Conservation (phyloP, 176 grass and related monocot genomes). For the Tillandsia leiboldiana region DNA sequence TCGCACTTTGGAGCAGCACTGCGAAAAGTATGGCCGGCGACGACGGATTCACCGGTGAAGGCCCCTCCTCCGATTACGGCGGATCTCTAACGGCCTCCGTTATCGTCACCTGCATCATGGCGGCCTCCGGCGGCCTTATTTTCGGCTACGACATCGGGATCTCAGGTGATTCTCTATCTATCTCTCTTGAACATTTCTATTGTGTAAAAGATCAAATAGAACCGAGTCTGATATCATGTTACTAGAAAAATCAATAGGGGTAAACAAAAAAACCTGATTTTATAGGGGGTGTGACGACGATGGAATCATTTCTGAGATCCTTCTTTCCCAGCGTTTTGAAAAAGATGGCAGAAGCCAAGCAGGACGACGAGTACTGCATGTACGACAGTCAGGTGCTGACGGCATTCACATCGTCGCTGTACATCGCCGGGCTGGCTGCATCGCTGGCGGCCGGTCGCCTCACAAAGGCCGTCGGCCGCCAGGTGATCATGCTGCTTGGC, state of each 20-base stretch:
- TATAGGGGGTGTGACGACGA: slow-evolving; percentile 49
- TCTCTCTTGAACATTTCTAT: neutral
- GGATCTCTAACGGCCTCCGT: slow-evolving; percentile 47
- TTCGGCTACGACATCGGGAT: slow-evolving; percentile 91
- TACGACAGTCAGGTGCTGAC: slow-evolving; percentile 73
- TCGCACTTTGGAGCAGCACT: neutral
- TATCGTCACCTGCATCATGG: slow-evolving; percentile 61
- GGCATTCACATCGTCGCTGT: slow-evolving; percentile 75
- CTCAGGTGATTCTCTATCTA: slow-evolving; percentile 33
- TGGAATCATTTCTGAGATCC: slow-evolving; percentile 50
- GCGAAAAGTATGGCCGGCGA: slow-evolving; percentile 34
- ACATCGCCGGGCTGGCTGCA: slow-evolving; percentile 52
- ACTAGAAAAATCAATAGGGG: too few relatives aligned
- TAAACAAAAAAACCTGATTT: neutral
- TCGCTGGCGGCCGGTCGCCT: slow-evolving; percentile 51
- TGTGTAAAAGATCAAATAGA: neutral
- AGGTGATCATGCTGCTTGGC: slow-evolving; percentile 55
- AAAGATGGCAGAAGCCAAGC: slow-evolving; percentile 28
- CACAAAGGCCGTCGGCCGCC: slow-evolving; percentile 46
- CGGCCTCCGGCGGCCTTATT: slow-evolving; percentile 79
- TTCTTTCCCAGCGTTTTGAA: slow-evolving; percentile 59
- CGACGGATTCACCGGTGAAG: slow-evolving; percentile 17
- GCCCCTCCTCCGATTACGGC: slow-evolving; percentile 32
- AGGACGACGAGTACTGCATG: slow-evolving; percentile 55
- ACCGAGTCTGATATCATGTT: too few relatives aligned